Percentiles rank a stretch among this genome's conserved stretches.
phyloP scores from a whole-genome alignment of 1,284 basidiomycete species.

The Tilletia indica region DNA sequence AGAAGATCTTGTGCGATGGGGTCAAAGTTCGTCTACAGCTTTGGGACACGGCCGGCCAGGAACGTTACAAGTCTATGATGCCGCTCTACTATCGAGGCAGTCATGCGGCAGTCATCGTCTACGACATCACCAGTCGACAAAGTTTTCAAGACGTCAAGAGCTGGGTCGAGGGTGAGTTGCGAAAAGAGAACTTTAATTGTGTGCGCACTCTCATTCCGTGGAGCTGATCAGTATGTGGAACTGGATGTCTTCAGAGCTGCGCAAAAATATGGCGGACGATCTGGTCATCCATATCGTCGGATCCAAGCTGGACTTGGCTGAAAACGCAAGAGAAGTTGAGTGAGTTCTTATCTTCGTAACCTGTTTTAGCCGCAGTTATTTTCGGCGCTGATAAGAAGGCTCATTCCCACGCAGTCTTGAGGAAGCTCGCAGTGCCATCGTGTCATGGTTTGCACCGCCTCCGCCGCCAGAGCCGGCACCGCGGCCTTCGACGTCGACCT shows the following conservation, averaged over 20 bases:
- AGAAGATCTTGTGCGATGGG: slow-evolving; percentile 85
- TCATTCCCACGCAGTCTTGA: slow-evolving; percentile 9
- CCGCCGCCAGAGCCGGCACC: slow-evolving; percentile 14
- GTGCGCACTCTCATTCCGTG: no score
- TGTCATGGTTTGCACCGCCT: slow-evolving; percentile 17
- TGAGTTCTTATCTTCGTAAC: neutral
- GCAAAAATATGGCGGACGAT: slow-evolving; percentile 69
- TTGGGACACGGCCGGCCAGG: slow-evolving; percentile 98
- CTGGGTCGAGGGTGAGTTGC: slow-evolving; percentile 70
- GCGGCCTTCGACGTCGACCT: slow-evolving; percentile 1
- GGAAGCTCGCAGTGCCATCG: slow-evolving; percentile 16
- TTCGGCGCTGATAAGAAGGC: no score
- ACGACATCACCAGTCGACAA: slow-evolving; percentile 89
- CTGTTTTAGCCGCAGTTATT: neutral
- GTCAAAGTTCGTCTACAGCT: slow-evolving; percentile 74
- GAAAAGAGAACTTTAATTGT: no score
- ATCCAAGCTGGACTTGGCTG: slow-evolving; percentile 74
- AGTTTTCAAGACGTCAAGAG: slow-evolving; percentile 87
- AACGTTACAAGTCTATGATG: slow-evolving; percentile 85
- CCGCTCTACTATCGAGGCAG: slow-evolving; percentile 99
- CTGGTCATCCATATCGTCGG: slow-evolving; percentile 89
- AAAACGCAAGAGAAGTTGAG: neutral
- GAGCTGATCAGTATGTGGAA: no score
- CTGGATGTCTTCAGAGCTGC: slow-evolving; percentile 61
- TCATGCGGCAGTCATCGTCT: slow-evolving; percentile 90